Evolutionary conservation across 345 rosid species (phyloP), one percentile per base, ranked within the genome.

Genomic region (Rhodomyrtus tomentosa): DNA sequence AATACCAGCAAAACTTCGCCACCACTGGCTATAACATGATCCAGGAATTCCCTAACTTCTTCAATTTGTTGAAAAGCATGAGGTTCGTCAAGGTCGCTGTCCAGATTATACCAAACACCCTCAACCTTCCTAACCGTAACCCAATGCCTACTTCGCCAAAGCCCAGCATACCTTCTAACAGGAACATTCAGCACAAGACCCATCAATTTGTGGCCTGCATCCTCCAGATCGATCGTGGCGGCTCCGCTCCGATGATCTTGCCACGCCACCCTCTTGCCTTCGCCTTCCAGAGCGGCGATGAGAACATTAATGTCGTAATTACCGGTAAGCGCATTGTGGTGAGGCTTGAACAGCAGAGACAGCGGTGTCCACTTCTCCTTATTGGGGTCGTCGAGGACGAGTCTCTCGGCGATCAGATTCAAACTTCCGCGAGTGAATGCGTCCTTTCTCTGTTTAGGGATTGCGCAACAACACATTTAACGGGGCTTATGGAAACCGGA

Each of bases 121-220:
- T 85, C 89, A 84, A 94, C 93, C 87, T 90, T 91, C 82, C 95
- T 93, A 90, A 96, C 8, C 11, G 96, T 88, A 82, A 94, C 89
- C 99, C 99, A 95, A 89, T 94, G 99, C 88, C 99, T 93, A 84
- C 95, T 76, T 89, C 88, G 93, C 97, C 99, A 96, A 50, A 96
- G 88, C 86, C 98, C 98, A 27, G 91, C 95, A 72, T 91, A 93
- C 82, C 95, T 83, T 82, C 88, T 92, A 24, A 95, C 93, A 0
- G 93, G 94, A 86, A 94, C 89, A 89, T 98, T 95, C 84, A 95
- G 88, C 87, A 94, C 94, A 48, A 94, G 92, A 16, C 99, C 98
- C 92, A 94, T 93, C 83, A 94, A 82, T 76, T 59, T 81, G 16
- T 58, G 90, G 25, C 87, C 87, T 50, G 83, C 15, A 1, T 82